Percentiles rank a stretch among this genome's conserved stretches.
phyloP scores from a whole-genome alignment of 2,329 filamentous ascomycete species.

The Neospermospora avenae region DNA sequence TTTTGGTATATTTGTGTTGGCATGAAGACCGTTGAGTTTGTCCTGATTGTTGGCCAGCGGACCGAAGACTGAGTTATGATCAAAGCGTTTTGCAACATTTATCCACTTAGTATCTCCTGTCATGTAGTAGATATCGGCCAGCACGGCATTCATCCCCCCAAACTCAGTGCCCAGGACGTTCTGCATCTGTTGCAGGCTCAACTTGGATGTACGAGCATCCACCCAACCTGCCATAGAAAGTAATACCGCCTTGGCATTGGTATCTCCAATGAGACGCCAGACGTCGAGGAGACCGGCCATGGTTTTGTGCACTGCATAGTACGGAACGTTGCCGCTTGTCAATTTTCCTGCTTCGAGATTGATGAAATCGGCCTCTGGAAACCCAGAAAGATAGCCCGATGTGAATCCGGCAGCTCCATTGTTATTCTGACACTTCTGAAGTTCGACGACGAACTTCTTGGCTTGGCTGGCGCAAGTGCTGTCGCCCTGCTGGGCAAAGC shows the following conservation, averaged over 20 bases:
- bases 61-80: neutral
- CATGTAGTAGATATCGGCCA: neutral
- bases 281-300: neutral
- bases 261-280: neutral
- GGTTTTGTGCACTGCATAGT: constrained; percentile 1
- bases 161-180: neutral
- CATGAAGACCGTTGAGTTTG: neutral
- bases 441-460: neutral
- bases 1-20: neutral
- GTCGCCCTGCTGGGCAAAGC: neutral
- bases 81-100: neutral
- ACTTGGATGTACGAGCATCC: neutral
- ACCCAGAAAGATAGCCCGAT: neutral
- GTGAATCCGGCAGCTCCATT: neutral
- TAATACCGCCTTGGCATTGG: neutral
- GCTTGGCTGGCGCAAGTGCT: neutral
- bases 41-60: neutral
- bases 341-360: neutral
- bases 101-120: neutral
- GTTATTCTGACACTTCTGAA: neutral
- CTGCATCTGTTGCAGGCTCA: neutral
- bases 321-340: constrained; percentile 1
- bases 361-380: neutral
- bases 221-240: neutral
- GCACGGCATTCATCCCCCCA: neutral